phyloP scores from a whole-genome alignment of 176 grass and related monocot species.

The Phoenix roebelenii region DNA sequence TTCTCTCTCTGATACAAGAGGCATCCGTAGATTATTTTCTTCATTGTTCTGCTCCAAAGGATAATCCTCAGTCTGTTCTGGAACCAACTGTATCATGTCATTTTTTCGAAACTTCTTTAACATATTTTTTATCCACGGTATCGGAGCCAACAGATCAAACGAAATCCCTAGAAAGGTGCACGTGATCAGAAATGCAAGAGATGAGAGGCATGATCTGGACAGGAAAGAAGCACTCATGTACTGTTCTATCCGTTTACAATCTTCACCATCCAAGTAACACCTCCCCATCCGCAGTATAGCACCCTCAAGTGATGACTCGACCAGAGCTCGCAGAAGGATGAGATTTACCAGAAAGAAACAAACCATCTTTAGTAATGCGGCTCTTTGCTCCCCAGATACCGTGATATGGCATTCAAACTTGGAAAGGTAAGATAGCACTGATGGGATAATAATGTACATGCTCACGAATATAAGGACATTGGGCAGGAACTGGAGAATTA shows the following conservation, averaged over 20 bases:
- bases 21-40: constrained; percentile 50
- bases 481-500: constrained; percentile 87
- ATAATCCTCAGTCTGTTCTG: constrained; percentile 80
- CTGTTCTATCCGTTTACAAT: constrained; percentile 85
- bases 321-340: constrained; percentile 72
- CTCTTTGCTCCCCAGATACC: constrained; percentile 85
- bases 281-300: constrained; percentile 81
- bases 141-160: constrained; percentile 85
- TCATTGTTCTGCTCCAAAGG: constrained; percentile 44
- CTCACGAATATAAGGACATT: constrained; percentile 93
- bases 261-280: constrained; percentile 72
- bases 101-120: constrained; percentile 96
- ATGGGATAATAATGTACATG: constrained; percentile 98
- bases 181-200: constrained; percentile 90
- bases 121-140: constrained; percentile 94
- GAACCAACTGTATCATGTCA: constrained; percentile 95
- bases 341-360: constrained; percentile 99
- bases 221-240: constrained; percentile 97
- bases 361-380: constrained; percentile 97
- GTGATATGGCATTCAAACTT: constrained; percentile 98
- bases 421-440: constrained; percentile 77
- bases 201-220: constrained; percentile 86
- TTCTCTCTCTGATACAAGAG: constrained; percentile 60
- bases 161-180: constrained; percentile 95
- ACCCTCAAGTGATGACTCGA: constrained; percentile 89